A percentile compares a stretch with the other conserved stretches of the same genome.
Evolutionary conservation across 2,329 filamentous ascomycete species (phyloP).

Genomic region (Colletotrichum plurivorum): DNA sequence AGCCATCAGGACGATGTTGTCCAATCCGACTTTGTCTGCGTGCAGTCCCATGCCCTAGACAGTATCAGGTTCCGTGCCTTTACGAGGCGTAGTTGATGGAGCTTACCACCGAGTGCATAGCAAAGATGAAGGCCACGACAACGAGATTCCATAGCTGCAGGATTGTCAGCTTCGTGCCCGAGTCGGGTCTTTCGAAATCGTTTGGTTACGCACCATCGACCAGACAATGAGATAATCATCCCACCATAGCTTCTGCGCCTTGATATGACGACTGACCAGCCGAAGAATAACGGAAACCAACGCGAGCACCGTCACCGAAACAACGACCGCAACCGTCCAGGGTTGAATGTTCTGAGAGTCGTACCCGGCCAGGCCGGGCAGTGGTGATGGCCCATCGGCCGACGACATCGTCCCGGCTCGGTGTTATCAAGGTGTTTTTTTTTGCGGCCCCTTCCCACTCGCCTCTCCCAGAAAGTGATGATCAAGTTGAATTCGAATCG

Average conservation of each 20-base stretch:
- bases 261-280: conserved; percentile 57
- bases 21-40: conserved; percentile 53
- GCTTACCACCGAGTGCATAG: conserved; percentile 54
- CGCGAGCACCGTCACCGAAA: conserved; percentile 58
- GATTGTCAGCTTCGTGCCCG: background rate
- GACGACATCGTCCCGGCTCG: conserved; percentile 23
- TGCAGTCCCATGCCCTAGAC: conserved; percentile 62
- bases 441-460: conserved; percentile 3
- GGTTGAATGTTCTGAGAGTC: conserved; percentile 55
- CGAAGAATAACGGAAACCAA: conserved; percentile 55
- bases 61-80: background rate
- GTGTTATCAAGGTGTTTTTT: background rate
- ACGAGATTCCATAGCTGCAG: conserved; percentile 56
- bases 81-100: background rate
- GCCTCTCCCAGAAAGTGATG: background rate
- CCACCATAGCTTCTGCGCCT: conserved; percentile 62
- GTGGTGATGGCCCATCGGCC: conserved; percentile 27
- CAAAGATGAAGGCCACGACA: conserved; percentile 63
- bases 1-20: conserved; percentile 58
- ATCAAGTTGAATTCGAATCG: conserved; percentile 9
- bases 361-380: conserved; percentile 50
- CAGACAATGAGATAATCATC: conserved; percentile 65
- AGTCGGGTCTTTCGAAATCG: background rate
- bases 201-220: conserved; percentile 56
- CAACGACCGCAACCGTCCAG: conserved; percentile 58